Evolutionary conservation across 140 eudicot genomes (phyloP).

Genomic region (Erigeron philadelphicus): DNA sequence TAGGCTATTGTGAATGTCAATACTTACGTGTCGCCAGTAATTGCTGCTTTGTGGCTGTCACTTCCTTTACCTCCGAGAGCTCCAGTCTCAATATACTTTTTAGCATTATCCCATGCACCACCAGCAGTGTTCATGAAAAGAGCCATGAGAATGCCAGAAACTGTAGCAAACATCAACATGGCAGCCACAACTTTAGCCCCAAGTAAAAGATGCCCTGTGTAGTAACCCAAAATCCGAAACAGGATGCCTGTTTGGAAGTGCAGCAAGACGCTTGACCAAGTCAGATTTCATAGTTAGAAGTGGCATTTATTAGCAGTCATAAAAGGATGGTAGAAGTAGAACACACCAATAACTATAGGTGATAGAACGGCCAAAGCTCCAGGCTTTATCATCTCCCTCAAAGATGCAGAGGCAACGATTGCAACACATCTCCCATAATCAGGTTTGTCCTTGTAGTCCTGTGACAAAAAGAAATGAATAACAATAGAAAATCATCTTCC

Average conservation of each 20-base stretch:
- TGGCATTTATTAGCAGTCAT: not conserved
- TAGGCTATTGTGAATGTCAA: not conserved
- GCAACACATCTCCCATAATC: conserved; percentile 97
- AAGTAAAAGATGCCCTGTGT: conserved; percentile 81
- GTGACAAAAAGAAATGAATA: not conserved
- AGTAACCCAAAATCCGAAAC: conserved; percentile 81
- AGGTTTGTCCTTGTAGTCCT: conserved; percentile 93
- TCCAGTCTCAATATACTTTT: conserved; percentile 91
- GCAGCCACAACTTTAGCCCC: conserved; percentile 97
- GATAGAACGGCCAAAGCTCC: conserved; percentile 91
- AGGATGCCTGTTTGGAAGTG: conserved; percentile 51
- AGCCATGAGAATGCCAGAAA: conserved; percentile 95
- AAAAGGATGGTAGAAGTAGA: not conserved
- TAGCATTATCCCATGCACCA: conserved; percentile 99
- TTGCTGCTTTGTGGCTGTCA: conserved; percentile 91
- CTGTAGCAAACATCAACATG: conserved; percentile 95
- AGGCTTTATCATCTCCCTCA: conserved; percentile 97
- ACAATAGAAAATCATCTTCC: conserved; percentile 8
- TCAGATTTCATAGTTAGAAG: not conserved
- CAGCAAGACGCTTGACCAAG: not conserved
- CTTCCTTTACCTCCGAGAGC: conserved; percentile 99
- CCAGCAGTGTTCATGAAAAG: conserved; percentile 97
- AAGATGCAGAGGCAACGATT: conserved; percentile 90
- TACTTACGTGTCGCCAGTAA: conserved; percentile 97
- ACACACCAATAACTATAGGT: conserved; percentile 73